A percentile compares a stretch with the other conserved stretches of the same genome.
Conservation (phyloP, 306 rosid species). For the Alnus rubra region DNA sequence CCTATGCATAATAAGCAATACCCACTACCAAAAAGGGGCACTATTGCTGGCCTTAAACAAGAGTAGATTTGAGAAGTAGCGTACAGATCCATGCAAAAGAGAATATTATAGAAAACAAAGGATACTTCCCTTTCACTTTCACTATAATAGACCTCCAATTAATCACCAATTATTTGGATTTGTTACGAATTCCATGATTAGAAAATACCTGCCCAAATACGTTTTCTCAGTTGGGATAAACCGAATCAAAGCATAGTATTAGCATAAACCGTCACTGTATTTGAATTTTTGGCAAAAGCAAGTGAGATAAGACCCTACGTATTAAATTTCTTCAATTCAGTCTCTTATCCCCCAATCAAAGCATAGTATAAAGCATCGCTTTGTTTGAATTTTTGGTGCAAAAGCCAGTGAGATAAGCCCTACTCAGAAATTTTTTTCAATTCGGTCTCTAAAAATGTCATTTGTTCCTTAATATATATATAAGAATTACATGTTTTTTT, state of each 20-base stretch:
- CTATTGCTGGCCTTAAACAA: constrained; percentile 9
- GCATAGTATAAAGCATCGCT: background rate
- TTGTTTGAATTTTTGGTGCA: background rate
- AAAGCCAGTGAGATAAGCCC: background rate
- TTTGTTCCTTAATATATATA: no score
- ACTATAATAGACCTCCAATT: background rate
- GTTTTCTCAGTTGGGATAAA: background rate
- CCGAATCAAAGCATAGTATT: background rate
- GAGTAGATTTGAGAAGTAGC: constrained; percentile 2
- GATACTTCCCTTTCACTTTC: background rate
- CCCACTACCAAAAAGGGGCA: constrained; percentile 37
- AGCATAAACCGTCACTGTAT: background rate
- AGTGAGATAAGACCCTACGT: background rate
- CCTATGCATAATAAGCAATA: constrained; percentile 20
- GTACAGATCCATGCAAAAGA: constrained; percentile 14
- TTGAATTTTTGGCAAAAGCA: background rate
- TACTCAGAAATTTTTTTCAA: no score
- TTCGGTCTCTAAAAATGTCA: no score
- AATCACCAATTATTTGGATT: background rate
- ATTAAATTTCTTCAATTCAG: no score
- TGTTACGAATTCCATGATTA: background rate
- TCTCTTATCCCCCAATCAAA: no score
- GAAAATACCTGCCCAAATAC: background rate
- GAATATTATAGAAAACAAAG: background rate
- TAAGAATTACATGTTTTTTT: no score